phyloP scores from a whole-genome alignment of 768 basidiomycete genomes.

The Mycena indigotica region DNA sequence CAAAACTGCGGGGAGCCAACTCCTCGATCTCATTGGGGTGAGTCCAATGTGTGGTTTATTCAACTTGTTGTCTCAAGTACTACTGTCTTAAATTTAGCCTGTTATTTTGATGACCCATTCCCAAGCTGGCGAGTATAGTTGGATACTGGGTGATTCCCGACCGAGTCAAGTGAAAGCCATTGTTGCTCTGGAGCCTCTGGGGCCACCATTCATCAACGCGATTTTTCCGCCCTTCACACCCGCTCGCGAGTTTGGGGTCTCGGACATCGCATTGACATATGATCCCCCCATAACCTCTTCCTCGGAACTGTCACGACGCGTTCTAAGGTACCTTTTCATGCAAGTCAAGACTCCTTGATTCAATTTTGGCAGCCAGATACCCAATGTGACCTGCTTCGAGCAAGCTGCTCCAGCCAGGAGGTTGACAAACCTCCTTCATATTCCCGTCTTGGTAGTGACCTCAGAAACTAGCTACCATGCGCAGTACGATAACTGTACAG shows the following conservation, averaged over 20 bases:
- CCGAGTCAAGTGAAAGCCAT: constrained; percentile 38
- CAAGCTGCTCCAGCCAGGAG: constrained; percentile 35
- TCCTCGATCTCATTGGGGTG: constrained; percentile 42
- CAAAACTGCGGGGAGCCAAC: constrained; percentile 33
- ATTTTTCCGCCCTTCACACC: constrained; percentile 31
- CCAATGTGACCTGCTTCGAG: constrained; percentile 29
- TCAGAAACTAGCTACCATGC: constrained; percentile 41
- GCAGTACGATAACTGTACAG: constrained; percentile 38
- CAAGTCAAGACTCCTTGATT: too few relatives aligned
- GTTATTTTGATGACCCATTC: constrained; percentile 40
- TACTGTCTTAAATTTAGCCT: too few relatives aligned
- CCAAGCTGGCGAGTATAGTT: constrained; percentile 38
- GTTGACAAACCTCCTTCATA: constrained; percentile 32
- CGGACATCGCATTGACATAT: constrained; percentile 38
- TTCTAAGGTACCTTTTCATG: constrained; percentile 14
- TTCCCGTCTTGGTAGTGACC: constrained; percentile 41
- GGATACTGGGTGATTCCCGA: constrained; percentile 39
- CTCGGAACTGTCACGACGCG: constrained; percentile 30
- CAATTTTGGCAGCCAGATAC: constrained; percentile 13
- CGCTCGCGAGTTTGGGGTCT: constrained; percentile 36
- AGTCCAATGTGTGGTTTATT: constrained; percentile 13
- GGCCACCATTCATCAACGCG: constrained; percentile 38
- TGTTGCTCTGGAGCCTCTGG: constrained; percentile 39
- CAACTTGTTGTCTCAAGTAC: too few relatives aligned
- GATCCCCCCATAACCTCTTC: constrained; percentile 33